Conservation (phyloP, 345 rosid genomes). For the Ailanthus altissimus region DNA sequence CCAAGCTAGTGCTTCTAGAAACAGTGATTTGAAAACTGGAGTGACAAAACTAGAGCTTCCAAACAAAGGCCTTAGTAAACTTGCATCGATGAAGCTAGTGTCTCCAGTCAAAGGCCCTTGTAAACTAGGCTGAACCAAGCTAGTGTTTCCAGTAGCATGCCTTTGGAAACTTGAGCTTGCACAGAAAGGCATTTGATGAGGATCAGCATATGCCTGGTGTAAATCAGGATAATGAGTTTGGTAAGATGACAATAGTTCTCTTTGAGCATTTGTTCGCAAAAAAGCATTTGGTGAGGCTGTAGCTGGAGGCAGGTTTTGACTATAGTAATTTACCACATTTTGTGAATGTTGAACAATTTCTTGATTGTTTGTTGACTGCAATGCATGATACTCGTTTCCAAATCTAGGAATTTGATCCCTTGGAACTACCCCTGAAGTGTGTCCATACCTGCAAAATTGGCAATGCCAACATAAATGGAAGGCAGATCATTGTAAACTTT, state of each 20-base stretch:
- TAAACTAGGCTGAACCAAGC: slow-evolving; percentile 3
- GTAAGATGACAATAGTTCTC: background rate
- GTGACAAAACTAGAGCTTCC: no score
- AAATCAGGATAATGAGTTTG: background rate
- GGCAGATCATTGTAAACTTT: no score
- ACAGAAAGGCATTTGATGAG: slow-evolving; percentile 2
- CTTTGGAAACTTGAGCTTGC: background rate
- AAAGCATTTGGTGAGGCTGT: background rate
- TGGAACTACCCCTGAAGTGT: background rate
- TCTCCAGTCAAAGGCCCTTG: no score
- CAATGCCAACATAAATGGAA: background rate
- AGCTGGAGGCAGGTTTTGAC: slow-evolving; percentile 2
- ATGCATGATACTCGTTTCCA: background rate
- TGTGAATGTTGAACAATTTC: slow-evolving; percentile 7
- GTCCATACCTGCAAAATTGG: background rate
- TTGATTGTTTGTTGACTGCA: background rate
- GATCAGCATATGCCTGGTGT: slow-evolving; percentile 12
- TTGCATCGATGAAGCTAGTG: no score
- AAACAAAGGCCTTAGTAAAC: no score
- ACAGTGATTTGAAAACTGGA: no score
- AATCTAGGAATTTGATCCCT: background rate
- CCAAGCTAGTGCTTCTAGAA: no score
- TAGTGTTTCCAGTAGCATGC: background rate
- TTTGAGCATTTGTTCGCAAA: background rate
- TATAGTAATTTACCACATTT: background rate